Evolutionary conservation across 2,329 filamentous ascomycete species (phyloP), one percentile per base, ranked within the genome.

Genomic region (Pseudogymnoascus sp.): DNA sequence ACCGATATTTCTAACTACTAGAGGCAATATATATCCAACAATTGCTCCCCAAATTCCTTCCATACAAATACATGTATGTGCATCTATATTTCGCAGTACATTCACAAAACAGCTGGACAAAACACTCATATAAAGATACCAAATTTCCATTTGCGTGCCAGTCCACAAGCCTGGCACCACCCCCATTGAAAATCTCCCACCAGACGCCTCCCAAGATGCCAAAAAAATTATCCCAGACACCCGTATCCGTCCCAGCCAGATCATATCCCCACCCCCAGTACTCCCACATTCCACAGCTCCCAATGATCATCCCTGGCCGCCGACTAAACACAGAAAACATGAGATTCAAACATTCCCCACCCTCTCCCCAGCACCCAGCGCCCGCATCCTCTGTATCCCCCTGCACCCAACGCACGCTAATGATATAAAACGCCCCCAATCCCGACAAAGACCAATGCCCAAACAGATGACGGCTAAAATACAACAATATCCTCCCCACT

Each of bases 181-280:
- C 21, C 21, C 23, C 21, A 1, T 6, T 23, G 10, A 23, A 11
- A 26, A 7, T 11, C 21, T 4, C 19, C 10, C 41, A 14, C 12
- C 23, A n/a, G 31, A 31, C n/a, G 26, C 45, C 45, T 12, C 14
- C 26, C 45, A 55, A 31, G n/a, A 55, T 55, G 45, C 26, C 23
- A n/a, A n/a, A 55, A 31, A 6, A 6, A 19, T 19, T 6, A 19
- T 10, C 45, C 45, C 45, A 33, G n/a, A 33, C 45, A 33, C 26
- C 26, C 45, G 45, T 55, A 55, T 55, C 26, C 26, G 26, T 55
- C 45, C 29, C 45, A 55, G 45, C 45, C 45, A 55, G 45, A 55
- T 55, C 45, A 55, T 33, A 2, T 33, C 10, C 29, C 14, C 8
- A 4, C 7, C 19, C 45, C 45, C 23, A 6, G 21, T 26, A 55